A percentile compares a stretch with the other conserved stretches of the same genome.
Conservation (phyloP, 2,329 filamentous ascomycete species). For the Fusarium nodosum region DNA sequence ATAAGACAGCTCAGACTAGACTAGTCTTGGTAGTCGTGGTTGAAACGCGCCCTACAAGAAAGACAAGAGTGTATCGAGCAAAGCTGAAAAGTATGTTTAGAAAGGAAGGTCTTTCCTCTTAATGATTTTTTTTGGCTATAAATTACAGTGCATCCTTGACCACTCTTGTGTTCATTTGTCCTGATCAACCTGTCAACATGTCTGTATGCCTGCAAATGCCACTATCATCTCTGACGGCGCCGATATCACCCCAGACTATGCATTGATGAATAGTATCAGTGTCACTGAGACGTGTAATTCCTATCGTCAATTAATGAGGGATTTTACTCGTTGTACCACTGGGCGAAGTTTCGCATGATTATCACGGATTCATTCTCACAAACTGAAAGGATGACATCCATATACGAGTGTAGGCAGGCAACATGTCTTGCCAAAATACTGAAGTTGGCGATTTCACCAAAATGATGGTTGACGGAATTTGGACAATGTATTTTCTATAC, state of each 20-base stretch:
- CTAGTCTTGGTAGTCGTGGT: not conserved
- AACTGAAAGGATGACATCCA: not conserved
- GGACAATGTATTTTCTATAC: not conserved
- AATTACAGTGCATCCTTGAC: not conserved
- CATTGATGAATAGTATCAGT: not conserved
- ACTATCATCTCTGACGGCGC: too few relatives aligned
- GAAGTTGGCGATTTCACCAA: not conserved
- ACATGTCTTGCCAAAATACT: not conserved
- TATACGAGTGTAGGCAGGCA: not conserved
- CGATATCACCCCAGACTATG: not conserved
- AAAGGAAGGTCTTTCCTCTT: too few relatives aligned
- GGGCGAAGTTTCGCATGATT: too few relatives aligned
- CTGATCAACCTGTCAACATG: not conserved
- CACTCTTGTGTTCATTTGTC: not conserved
- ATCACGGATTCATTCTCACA: not conserved
- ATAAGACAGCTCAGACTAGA: too few relatives aligned
- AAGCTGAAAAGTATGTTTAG: not conserved
- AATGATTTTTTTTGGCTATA: not conserved
- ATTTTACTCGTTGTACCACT: not conserved
- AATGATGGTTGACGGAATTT: not conserved
- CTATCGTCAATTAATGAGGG: not conserved
- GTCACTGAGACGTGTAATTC: not conserved
- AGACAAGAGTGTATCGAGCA: not conserved
- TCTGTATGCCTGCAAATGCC: not conserved
- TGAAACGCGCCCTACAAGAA: not conserved